Base-by-base conservation (phyloP, 352 stramenopile genomes). In the Aphanomyces euteiches region DNA sequence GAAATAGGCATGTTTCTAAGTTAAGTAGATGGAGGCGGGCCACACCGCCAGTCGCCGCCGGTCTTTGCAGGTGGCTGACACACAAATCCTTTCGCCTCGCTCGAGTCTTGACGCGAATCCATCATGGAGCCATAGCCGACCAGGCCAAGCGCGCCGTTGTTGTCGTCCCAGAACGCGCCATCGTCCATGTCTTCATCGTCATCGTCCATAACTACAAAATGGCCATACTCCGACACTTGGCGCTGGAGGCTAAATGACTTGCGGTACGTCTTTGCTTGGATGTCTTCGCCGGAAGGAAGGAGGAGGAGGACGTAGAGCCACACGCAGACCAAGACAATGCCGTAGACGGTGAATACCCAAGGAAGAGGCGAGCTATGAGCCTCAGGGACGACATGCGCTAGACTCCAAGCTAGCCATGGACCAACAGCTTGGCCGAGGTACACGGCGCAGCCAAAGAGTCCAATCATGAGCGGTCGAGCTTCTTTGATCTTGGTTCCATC, bases 171-270 rank as follows among this genome's bases (percentile, higher is more conserved):
- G 17, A n/a, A 50, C 43, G 43, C 21, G 19, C n/a, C 54, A 7
- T 61, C 5, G 34, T 17, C 21, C n/a, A 5, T n/a, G 8, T 61
- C 54, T 39, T 61, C 53, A 17, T 84, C 79, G 15, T 90, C 80
- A 8, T 89, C 83, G 74, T 90, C 83, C 47, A 90, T 87, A 73
- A 80, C 84, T 8, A 90, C 80, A 67, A 89, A 90, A 72, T 89
- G 81, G 5, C 83, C 83, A 74, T 90, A 89, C 72, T 89, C 82
- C 48, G 83, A 89, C 45, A 81, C 65, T 74, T 90, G 81, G 40
- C 89, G 72, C 5, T 76, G 74, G 34, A 88, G 74, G 56, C 78
- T 82, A 21, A 67, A 57, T 37, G 56, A 8, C 10, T 38, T 38
- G 7, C 17, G n/a, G 36, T 64, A 43, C 10, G 39, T 38, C 5